Conservation (phyloP, 371 early-diverging fungal genomes). For the Apophysomyces elegans region DNA sequence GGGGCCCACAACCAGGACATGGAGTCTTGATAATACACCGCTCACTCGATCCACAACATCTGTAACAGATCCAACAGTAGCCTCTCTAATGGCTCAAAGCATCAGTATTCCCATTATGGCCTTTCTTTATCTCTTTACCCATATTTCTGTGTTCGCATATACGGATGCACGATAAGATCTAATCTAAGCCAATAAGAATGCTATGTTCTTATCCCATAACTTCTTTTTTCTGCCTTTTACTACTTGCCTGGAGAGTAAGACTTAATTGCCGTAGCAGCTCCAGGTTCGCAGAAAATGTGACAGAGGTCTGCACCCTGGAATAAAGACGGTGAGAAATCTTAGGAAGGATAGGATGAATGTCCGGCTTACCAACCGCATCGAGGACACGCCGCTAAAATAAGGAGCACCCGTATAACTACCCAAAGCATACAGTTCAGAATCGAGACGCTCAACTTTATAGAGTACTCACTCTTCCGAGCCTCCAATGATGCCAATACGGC, state of each 20-base stretch:
- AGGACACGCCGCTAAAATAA: slow-evolving; percentile 82
- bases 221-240: neutral
- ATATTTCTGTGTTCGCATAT: slow-evolving; percentile 45
- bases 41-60: slow-evolving; percentile 53
- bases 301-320: slow-evolving; percentile 89
- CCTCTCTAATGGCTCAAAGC: neutral
- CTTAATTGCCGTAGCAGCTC: slow-evolving; percentile 82
- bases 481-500: slow-evolving; percentile 74
- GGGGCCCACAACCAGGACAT: slow-evolving; percentile 91
- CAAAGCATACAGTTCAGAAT: neutral
- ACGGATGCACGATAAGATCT: slow-evolving; percentile 72
- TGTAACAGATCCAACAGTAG: slow-evolving; percentile 13
- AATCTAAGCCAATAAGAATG: neutral
- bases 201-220: no score
- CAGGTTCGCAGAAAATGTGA: slow-evolving; percentile 87
- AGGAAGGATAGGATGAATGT: slow-evolving; percentile 3
- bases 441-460: neutral
- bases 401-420: slow-evolving; percentile 93
- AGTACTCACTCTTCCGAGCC: slow-evolving; percentile 75
- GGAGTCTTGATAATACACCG: slow-evolving; percentile 69
- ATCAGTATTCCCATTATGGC: no score
- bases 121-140: slow-evolving; percentile 19
- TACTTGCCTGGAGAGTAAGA: slow-evolving; percentile 57
- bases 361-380: slow-evolving; percentile 73
- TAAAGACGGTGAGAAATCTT: neutral